phyloP scores from a whole-genome alignment of 306 rosid species.

The Vicia villosa region DNA sequence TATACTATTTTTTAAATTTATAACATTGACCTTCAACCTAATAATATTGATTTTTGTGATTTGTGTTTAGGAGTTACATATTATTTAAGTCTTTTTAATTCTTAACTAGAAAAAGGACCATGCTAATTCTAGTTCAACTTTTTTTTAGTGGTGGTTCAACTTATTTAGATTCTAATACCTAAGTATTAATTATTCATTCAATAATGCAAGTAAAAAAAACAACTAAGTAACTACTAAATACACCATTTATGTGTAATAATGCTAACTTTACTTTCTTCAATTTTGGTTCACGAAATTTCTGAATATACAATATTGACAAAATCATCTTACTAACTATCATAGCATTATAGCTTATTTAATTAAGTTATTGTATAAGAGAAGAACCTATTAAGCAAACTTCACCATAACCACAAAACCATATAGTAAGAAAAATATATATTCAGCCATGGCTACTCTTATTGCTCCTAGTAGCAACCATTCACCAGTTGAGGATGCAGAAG shows the following conservation, averaged over 20 bases:
- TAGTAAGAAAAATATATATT: conserved; percentile 15
- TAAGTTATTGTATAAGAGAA: conserved; percentile 19
- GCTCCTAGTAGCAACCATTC: conserved; percentile 43
- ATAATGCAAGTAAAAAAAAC: not conserved
- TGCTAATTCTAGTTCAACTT: too few species aligned
- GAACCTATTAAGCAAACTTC: conserved; percentile 11
- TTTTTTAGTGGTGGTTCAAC: not conserved
- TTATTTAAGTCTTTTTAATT: too few species aligned
- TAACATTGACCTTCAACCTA: too few species aligned
- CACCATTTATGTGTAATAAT: not conserved
- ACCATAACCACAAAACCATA: not conserved
- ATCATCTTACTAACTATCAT: not conserved
- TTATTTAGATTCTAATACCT: not conserved
- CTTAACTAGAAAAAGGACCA: too few species aligned
- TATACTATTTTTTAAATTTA: too few species aligned
- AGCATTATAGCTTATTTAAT: not conserved
- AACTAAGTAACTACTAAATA: not conserved
- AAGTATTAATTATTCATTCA: conserved; percentile 14
- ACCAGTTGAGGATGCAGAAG: conserved; percentile 59
- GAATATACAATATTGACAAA: conserved; percentile 16
- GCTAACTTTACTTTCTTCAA: conserved; percentile 2
- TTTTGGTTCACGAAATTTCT: not conserved
- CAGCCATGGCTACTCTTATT: conserved; percentile 57
- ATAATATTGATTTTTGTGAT: too few species aligned
- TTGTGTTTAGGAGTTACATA: too few species aligned